These are phyloP conservation scores for Cordia subcordata DNA, from an alignment of 257 asterid species.

Conservation along the genomic window DNA sequence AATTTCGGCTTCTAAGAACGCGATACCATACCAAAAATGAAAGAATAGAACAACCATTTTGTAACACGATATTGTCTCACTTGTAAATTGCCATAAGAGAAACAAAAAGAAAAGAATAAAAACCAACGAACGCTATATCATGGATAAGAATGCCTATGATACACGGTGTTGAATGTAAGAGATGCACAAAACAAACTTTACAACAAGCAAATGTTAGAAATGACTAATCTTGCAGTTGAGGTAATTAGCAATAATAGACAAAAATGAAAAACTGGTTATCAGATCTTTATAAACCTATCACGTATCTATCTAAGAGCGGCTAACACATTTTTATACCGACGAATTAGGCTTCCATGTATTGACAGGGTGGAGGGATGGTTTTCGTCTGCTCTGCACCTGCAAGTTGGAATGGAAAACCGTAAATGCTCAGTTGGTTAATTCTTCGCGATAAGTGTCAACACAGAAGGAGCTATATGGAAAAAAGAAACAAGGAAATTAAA, in stretches of 20 bases:
- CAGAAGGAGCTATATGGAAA: not conserved
- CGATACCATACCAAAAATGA: too few relatives aligned
- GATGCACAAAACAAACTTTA: not conserved
- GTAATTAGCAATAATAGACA: not conserved
- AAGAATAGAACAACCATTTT: too few relatives aligned
- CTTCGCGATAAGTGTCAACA: not conserved
- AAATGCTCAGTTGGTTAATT: not conserved
- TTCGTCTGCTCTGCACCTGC: slow-evolving; percentile 57
- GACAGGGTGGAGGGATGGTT: slow-evolving; percentile 59
- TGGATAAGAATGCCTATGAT: not conserved
- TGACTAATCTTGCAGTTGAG: not conserved
- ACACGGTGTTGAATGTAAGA: not conserved
- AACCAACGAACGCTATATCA: not conserved
- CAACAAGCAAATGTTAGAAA: not conserved
- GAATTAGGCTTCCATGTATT: slow-evolving; percentile 64
- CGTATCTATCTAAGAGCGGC: not conserved
- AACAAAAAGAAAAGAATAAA: too few relatives aligned
- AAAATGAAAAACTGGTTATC: not conserved
- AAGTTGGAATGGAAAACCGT: not conserved
- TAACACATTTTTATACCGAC: slow-evolving; percentile 2
- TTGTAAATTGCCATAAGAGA: too few relatives aligned
- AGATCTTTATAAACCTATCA: not conserved
- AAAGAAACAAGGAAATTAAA: not conserved
- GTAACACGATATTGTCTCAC: too few relatives aligned
- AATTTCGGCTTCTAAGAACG: too few relatives aligned